Conservation (phyloP, 192 early-diverging fungal genomes). For the Coemansia sp. region DNA sequence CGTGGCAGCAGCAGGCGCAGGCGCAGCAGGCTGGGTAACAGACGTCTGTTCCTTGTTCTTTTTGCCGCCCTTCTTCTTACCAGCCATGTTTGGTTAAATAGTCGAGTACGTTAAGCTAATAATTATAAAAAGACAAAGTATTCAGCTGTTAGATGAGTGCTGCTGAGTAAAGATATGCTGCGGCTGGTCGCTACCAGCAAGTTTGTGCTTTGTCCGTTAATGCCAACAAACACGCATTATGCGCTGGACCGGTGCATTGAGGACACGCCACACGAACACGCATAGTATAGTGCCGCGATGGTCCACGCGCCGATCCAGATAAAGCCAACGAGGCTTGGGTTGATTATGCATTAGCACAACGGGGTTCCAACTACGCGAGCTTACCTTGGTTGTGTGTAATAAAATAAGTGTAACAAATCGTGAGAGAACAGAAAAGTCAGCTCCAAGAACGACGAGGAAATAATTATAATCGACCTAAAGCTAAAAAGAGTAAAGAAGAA, state of each 20-base stretch:
- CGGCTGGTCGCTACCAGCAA: neutral
- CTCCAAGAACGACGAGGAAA: neutral
- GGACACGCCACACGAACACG: constrained; percentile 9
- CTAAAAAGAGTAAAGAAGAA: neutral
- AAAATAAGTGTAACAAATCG: constrained; percentile 1
- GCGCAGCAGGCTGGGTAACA: constrained; percentile 7
- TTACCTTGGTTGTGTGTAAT: constrained; percentile 3
- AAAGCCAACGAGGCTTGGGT: constrained; percentile 1
- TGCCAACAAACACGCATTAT: neutral
- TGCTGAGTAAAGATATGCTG: neutral
- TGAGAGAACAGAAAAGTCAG: neutral
- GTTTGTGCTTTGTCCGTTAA: neutral
- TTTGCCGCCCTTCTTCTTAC: constrained; percentile 12
- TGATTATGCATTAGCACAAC: constrained; percentile 1
- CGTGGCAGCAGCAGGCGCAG: constrained; percentile 8
- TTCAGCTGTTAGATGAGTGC: neutral
- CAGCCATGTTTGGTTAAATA: neutral
- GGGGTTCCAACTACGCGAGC: neutral
- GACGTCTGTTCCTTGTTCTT: constrained; percentile 9
- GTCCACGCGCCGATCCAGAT: constrained; percentile 11
- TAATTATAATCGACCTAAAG: neutral
- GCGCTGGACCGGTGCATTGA: neutral
- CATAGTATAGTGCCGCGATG: constrained; percentile 9
- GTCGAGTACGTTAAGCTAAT: constrained; percentile 1
- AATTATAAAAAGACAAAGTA: neutral